A percentile compares a stretch with the other conserved stretches of the same genome.
Conservation (phyloP, 441 rosid genomes). For the Erodium texanum region DNA sequence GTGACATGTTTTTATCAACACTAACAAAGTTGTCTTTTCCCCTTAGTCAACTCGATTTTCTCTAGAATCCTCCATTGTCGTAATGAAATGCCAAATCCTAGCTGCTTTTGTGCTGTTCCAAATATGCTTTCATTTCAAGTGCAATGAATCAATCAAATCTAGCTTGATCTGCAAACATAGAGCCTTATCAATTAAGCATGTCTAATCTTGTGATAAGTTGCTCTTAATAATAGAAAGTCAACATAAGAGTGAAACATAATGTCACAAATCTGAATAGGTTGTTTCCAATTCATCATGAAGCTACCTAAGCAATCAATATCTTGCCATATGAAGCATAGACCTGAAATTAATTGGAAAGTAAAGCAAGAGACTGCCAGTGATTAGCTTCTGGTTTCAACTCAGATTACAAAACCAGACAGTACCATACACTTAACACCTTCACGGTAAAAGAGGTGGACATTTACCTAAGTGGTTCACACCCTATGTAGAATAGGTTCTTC, state of each 20-base stretch:
- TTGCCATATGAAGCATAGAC: background rate
- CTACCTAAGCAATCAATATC: background rate
- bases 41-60: background rate
- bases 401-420: slow-evolving; percentile 12
- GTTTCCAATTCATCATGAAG: no score
- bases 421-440: background rate
- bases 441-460: background rate
- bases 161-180: no score
- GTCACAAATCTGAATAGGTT: background rate
- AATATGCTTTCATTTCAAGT: background rate
- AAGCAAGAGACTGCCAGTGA: background rate
- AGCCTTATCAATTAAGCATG: background rate
- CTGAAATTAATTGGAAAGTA: slow-evolving; percentile 4
- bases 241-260: background rate
- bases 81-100: background rate
- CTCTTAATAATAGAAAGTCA: background rate
- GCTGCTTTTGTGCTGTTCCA: background rate
- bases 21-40: background rate
- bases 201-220: background rate
- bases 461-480: background rate
- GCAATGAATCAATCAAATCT: no score
- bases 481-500: background rate
- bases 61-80: no score
- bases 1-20: background rate
- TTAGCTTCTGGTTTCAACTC: slow-evolving; percentile 4